Percentiles rank a stretch among this genome's conserved stretches.
phyloP scores from a whole-genome alignment of 1,284 basidiomycete species.

The Cutaneotrichosporon daszewskae region DNA sequence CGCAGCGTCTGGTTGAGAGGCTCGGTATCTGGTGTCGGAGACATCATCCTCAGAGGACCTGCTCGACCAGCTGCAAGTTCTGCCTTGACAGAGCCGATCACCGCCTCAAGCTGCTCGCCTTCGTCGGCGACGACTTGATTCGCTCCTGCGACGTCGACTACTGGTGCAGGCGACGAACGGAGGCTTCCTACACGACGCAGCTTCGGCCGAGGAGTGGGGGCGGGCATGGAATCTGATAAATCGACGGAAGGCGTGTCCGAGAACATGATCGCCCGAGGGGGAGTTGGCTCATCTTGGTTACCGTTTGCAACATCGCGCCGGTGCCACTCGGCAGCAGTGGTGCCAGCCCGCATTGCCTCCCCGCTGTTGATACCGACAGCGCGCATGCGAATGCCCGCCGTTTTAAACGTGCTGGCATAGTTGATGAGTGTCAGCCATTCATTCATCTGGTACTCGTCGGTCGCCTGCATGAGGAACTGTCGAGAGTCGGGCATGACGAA shows the following conservation, averaged over 20 bases:
- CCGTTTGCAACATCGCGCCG: slow-evolving; percentile 26
- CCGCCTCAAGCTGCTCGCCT: slow-evolving; percentile 56
- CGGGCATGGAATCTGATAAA: not conserved
- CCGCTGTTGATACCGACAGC: slow-evolving; percentile 61
- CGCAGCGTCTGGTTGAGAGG: slow-evolving; percentile 15
- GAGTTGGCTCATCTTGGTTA: not conserved
- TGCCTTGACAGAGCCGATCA: slow-evolving; percentile 78
- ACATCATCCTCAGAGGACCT: slow-evolving; percentile 17
- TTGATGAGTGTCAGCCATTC: slow-evolving; percentile 91
- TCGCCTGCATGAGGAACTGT: slow-evolving; percentile 74
- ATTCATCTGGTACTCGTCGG: slow-evolving; percentile 70
- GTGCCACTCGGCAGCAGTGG: slow-evolving; percentile 76
- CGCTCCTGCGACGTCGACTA: slow-evolving; percentile 32
- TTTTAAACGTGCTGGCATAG: slow-evolving; percentile 88
- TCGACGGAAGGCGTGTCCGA: not conserved
- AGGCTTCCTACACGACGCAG: slow-evolving; percentile 15
- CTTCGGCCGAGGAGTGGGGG: slow-evolving; percentile 3
- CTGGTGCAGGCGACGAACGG: slow-evolving; percentile 8
- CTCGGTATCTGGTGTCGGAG: not conserved
- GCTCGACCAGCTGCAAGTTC: slow-evolving; percentile 56
- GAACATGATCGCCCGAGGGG: slow-evolving; percentile 5
- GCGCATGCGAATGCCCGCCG: slow-evolving; percentile 77
- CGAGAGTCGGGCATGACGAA: slow-evolving; percentile 64
- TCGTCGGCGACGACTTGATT: slow-evolving; percentile 34
- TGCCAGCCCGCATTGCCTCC: slow-evolving; percentile 69